Percentiles rank a stretch among this genome's conserved stretches.
Conservation (phyloP, 2,329 filamentous ascomycete species). For the Clonostachys chloroleuca region DNA sequence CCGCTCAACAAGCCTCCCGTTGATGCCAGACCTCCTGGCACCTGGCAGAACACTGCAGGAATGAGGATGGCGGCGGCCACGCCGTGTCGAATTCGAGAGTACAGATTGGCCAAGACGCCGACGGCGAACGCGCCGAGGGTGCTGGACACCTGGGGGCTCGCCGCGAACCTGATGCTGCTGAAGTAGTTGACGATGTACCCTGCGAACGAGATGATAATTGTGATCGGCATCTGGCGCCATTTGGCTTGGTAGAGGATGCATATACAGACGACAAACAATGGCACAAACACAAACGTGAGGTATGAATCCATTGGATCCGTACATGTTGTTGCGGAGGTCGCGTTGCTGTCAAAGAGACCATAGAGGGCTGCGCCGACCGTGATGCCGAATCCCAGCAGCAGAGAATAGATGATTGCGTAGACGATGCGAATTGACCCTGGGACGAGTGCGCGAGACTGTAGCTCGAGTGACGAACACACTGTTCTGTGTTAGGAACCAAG, state of each 20-base stretch:
- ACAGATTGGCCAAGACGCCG: slow-evolving; percentile 72
- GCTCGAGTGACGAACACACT: slow-evolving; percentile 50
- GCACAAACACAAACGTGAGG: slow-evolving; percentile 66
- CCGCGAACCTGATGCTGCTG: slow-evolving; percentile 58
- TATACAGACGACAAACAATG: slow-evolving; percentile 68
- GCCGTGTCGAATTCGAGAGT: slow-evolving; percentile 57
- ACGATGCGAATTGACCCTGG: slow-evolving; percentile 71
- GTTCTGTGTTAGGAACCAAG: slow-evolving; percentile 9
- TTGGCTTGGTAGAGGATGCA: slow-evolving; percentile 77
- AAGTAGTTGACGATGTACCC: slow-evolving; percentile 78
- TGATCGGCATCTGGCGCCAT: slow-evolving; percentile 74
- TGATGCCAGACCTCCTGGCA: slow-evolving; percentile 41
- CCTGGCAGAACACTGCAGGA: slow-evolving; percentile 42
- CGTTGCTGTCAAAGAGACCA: slow-evolving; percentile 52
- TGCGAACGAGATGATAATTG: slow-evolving; percentile 67
- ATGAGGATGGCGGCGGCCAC: slow-evolving; percentile 41
- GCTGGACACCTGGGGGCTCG: slow-evolving; percentile 71
- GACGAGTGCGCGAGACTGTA: slow-evolving; percentile 65
- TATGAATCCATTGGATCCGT: slow-evolving; percentile 32
- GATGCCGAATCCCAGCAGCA: slow-evolving; percentile 70
- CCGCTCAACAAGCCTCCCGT: slow-evolving; percentile 41
- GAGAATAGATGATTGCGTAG: slow-evolving; percentile 69
- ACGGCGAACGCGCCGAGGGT: slow-evolving; percentile 74
- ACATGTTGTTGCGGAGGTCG: slow-evolving; percentile 39
- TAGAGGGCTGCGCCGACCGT: slow-evolving; percentile 63